Conservation (phyloP, 2,329 filamentous ascomycete species). For the Neofusicoccum parvum region DNA sequence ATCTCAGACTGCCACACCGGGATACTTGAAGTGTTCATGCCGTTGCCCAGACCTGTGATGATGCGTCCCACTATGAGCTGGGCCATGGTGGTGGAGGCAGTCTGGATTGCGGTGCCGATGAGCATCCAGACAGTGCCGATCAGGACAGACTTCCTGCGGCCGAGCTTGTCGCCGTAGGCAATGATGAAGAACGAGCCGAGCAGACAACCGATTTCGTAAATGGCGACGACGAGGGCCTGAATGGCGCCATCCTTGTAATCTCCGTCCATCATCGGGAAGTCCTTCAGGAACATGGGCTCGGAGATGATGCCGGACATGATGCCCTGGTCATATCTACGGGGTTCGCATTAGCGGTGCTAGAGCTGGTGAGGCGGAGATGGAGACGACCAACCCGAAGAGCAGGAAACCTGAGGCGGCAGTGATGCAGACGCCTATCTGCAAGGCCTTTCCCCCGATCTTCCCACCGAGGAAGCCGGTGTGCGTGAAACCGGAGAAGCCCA, state of each 20-base stretch:
- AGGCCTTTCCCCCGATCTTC: constrained; percentile 28
- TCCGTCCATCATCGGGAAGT: constrained; percentile 41
- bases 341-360: too few relatives aligned
- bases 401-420: constrained; percentile 52
- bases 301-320: constrained; percentile 47
- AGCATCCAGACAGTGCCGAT: constrained; percentile 45
- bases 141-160: constrained; percentile 47
- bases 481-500: constrained; percentile 18
- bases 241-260: constrained; percentile 38
- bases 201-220: constrained; percentile 54
- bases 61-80: constrained; percentile 56
- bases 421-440: constrained; percentile 39
- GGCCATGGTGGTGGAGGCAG: constrained; percentile 32
- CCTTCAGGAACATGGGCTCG: constrained; percentile 35
- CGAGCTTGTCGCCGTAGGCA: constrained; percentile 42
- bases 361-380: not conserved
- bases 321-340: constrained; percentile 27
- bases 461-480: constrained; percentile 21
- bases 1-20: constrained; percentile 57
- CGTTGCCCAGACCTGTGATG: constrained; percentile 56
- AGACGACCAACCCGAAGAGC: constrained; percentile 50
- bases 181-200: constrained; percentile 45
- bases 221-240: constrained; percentile 52
- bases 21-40: constrained; percentile 58
- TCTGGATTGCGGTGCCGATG: constrained; percentile 44